These are phyloP conservation scores for Pseudognaphalium luteoalbum DNA, from an alignment of 129 eudicot species.

Conservation along the genomic window DNA sequence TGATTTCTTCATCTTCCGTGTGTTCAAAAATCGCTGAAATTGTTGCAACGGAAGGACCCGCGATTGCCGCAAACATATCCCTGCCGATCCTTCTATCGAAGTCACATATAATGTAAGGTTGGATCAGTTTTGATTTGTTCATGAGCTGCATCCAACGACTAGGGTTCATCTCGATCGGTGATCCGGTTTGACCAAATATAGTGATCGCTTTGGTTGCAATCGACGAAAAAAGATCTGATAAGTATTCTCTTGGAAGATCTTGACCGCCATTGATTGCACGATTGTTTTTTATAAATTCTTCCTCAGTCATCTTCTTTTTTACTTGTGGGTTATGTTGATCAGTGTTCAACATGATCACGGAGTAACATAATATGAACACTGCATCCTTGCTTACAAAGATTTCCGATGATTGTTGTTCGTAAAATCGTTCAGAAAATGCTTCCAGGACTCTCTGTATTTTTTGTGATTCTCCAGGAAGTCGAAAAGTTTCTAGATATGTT, in stretches of 20 bases:
- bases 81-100: conserved; percentile 68
- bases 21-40: conserved; percentile 85
- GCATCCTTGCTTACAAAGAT: conserved; percentile 70
- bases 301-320: conserved; percentile 95
- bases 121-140: conserved; percentile 50
- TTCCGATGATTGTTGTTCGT: conserved; percentile 78
- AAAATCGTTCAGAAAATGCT: conserved; percentile 72
- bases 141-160: conserved; percentile 79
- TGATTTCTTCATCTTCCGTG: conserved; percentile 77
- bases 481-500: conserved; percentile 68
- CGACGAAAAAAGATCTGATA: conserved; percentile 71
- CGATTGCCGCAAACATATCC: conserved; percentile 86
- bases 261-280: conserved; percentile 76
- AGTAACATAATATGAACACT: conserved; percentile 68
- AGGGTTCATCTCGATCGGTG: conserved; percentile 66
- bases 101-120: conserved; percentile 49
- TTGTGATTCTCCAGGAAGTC: conserved; percentile 92
- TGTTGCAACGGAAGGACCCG: conserved; percentile 82
- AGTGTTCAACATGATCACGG: conserved; percentile 89
- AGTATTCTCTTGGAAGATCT: conserved; percentile 85
- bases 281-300: conserved; percentile 78
- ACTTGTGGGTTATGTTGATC: conserved; percentile 98
- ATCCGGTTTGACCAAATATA: conserved; percentile 41
- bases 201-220: conserved; percentile 64
- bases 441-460: conserved; percentile 75